phyloP scores from a whole-genome alignment of 2,329 filamentous ascomycete species.

The Colletotrichum sp. region DNA sequence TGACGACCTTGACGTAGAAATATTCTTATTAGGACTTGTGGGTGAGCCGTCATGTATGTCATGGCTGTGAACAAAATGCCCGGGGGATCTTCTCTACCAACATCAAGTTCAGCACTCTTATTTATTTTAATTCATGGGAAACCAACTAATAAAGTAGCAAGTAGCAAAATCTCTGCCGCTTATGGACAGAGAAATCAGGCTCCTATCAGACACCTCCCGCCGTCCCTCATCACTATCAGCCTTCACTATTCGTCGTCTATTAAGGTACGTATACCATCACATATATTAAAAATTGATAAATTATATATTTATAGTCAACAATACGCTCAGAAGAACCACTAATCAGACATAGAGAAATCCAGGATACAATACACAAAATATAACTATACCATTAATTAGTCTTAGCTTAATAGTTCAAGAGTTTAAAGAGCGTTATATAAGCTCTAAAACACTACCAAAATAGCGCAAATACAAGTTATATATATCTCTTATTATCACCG shows the following conservation, averaged over 20 bases:
- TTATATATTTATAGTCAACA: too few relatives aligned
- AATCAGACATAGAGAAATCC: too few relatives aligned
- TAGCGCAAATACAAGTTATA: too few relatives aligned
- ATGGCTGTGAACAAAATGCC: background rate
- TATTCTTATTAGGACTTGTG: fast-evolving
- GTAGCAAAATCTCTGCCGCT: background rate
- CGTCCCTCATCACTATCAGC: fast-evolving
- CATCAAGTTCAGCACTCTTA: fast-evolving
- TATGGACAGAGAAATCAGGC: background rate
- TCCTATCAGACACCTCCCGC: background rate
- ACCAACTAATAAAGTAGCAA: background rate
- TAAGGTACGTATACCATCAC: too few relatives aligned
- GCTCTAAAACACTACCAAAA: background rate
- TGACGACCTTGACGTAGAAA: fast-evolving
- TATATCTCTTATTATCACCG: too few relatives aligned
- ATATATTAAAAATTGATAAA: too few relatives aligned
- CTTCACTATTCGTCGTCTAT: background rate
- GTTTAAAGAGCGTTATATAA: background rate
- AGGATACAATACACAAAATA: too few relatives aligned
- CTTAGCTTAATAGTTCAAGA: background rate
- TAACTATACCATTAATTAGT: too few relatives aligned
- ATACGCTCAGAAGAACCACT: too few relatives aligned
- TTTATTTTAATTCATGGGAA: fast-evolving
- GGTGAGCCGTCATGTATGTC: background rate
- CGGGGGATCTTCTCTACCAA: fast-evolving